Evolutionary conservation across 208 protist species (phyloP), one percentile per base, ranked within the genome.

Genomic region (Naegleria lovaniensis): DNA sequence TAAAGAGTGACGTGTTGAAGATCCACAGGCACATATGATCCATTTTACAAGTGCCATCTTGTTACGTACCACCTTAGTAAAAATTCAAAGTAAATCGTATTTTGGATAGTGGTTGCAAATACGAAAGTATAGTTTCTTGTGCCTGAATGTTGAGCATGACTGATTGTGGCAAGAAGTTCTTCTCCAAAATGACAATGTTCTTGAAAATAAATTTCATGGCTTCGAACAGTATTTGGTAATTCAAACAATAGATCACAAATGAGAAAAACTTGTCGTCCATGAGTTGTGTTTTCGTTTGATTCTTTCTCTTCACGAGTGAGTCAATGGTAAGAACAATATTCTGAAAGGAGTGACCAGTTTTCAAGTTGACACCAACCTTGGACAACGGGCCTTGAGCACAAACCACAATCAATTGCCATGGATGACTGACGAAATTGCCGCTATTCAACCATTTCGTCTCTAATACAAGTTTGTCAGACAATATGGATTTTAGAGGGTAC

Each of bases 151-250:
- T n/a, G n/a, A 25, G 25, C 9, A 79, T 79, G 6, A 79, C 25
- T 36, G 67, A 79, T 7, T 79, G 25, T 79, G 67, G 67, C n/a
- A 11, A 4, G 36, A 36, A 79, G 9, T 79, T 0, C 29, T 79
- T 79, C 25, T 79, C 67, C 9, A 79, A 33, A 6, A 79, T 79
- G 6, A 36, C 25, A 79, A 79, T 36, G 67, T 79, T 79, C n/a
- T 79, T 79, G 67, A 79, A 79, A 36, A 79, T 79, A 33, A 79
- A 79, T n/a, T 79, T 79, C 67, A 79, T 36, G 25, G 67, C 67
- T 0, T 79, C 67, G 19, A n/a, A 13, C 0, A 79, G n/a, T 36
- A 79, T 79, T 79, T 79, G 67, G 9, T 79, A 79, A 79, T 36
- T 79, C 25, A 79, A 33, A 79, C 67, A 79, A 79, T 79, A 79